These are phyloP conservation scores for Podaxis sp. DNA, from an alignment of 768 basidiomycete species.

Conservation along the genomic window DNA sequence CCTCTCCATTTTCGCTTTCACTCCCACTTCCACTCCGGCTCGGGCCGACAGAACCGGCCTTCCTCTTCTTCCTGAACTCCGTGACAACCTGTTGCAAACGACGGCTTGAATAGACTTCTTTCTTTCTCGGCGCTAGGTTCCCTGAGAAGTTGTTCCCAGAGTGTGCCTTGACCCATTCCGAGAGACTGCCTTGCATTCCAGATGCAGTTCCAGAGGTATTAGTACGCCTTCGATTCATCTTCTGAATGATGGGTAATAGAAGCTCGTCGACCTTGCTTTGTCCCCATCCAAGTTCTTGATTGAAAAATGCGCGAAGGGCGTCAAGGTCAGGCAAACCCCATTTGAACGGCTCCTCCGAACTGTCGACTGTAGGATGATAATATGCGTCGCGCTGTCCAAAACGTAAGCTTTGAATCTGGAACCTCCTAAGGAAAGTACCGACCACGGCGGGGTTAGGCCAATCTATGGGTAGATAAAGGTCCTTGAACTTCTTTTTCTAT, in stretches of 20 bases:
- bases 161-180: constrained; percentile 70
- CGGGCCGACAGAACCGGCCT: constrained; percentile 24
- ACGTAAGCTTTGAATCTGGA: not conserved
- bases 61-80: constrained; percentile 68
- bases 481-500: constrained; percentile 88
- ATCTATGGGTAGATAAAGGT: constrained; percentile 72
- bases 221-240: constrained; percentile 65
- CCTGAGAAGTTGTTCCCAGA: constrained; percentile 48
- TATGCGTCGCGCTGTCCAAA: constrained; percentile 80
- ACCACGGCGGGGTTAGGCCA: constrained; percentile 96
- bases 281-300: constrained; percentile 79
- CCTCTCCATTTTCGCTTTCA: constrained; percentile 18
- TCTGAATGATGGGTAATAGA: constrained; percentile 88
- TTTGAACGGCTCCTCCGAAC: constrained; percentile 90
- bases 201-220: constrained; percentile 51
- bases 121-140: constrained; percentile 71
- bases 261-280: constrained; percentile 85
- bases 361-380: constrained; percentile 86
- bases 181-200: constrained; percentile 78
- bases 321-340: constrained; percentile 98
- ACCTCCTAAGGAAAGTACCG: constrained; percentile 25
- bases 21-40: constrained; percentile 23
- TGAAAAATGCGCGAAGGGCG: constrained; percentile 79
- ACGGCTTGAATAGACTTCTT: constrained; percentile 83
- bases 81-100: constrained; percentile 84